Evolutionary conservation across 2,329 filamentous ascomycete genomes (phyloP), one percentile per base, ranked within the genome.

Genomic region (Venturia pyrina): DNA sequence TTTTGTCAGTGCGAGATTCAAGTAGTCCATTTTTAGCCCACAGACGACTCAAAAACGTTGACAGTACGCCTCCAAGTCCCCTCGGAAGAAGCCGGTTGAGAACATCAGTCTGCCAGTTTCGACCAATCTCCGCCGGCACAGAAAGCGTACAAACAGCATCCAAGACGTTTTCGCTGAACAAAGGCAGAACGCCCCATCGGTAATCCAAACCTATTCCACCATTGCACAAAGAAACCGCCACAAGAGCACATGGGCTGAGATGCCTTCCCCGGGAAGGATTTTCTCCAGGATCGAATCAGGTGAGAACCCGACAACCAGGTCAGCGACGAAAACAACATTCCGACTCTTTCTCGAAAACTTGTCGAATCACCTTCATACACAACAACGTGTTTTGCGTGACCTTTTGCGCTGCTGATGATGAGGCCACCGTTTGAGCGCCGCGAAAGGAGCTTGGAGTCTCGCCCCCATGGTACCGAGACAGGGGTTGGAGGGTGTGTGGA

Each of bases 231-330:
- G 21, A 28, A 59, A 37, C 40, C 53, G 53, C 53, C 53, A 59
- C 53, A n/a, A 4, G 5, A n/a, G 19, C 53, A n/a, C 8, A 17
- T 40, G 28, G 28, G 13, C 28, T 2, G 53, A 4, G 8, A 7
- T 37, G 28, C 15, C 28, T 37, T 57, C 32, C 53, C 53, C 34
- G 34, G 53, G 32, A 37, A 57, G 5, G 28, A 59, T n/a, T 37
- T 59, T 37, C 53, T 59, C 53, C 53, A 59, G 53, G 53, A 59
- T 59, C 53, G 53, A 59, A n/a, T n/a, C 13, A 21, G 34, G 32
- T 21, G 32, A 15, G 19, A 10, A 15, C 53, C 53, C 53, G 53
- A 19, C 53, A 37, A 59, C 53, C 53, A 59, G 53, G 53, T 59
- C 53, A 34, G 53, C 53, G 2, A 37, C 53, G 53, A 59, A 59